Conservation (phyloP, 768 basidiomycete genomes). For the Calocera viscosa region DNA sequence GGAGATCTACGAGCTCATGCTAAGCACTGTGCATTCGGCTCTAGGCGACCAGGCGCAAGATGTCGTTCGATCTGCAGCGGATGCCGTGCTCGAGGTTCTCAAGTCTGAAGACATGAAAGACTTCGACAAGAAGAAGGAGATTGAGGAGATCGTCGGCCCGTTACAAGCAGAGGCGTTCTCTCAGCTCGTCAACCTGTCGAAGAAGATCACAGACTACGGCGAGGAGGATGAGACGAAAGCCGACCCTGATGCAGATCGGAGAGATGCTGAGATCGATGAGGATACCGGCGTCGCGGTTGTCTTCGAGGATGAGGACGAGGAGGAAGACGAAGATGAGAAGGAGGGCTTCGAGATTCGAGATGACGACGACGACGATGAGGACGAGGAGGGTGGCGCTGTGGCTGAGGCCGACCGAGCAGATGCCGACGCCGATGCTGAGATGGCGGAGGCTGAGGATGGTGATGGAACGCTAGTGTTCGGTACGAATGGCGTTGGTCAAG, state of each 20-base stretch:
- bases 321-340: slow-evolving; percentile 70
- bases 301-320: slow-evolving; percentile 94
- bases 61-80: slow-evolving; percentile 90
- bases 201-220: slow-evolving; percentile 93
- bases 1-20: slow-evolving; percentile 85
- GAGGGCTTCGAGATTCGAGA: slow-evolving; percentile 78
- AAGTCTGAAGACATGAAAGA: slow-evolving; percentile 86
- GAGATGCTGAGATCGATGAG: slow-evolving; percentile 85
- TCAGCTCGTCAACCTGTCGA: slow-evolving; percentile 69
- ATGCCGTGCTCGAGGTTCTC: slow-evolving; percentile 72
- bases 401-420: slow-evolving; percentile 27
- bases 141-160: slow-evolving; percentile 58
- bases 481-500: neutral
- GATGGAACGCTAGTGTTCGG: slow-evolving; percentile 72
- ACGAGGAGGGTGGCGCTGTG: slow-evolving; percentile 29
- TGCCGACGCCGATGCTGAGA: slow-evolving; percentile 32
- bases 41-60: slow-evolving; percentile 95
- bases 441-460: slow-evolving; percentile 32
- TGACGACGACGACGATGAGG: slow-evolving; percentile 46
- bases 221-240: slow-evolving; percentile 69
- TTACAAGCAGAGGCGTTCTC: slow-evolving; percentile 64
- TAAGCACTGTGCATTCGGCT: slow-evolving; percentile 64
- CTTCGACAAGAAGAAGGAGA: slow-evolving; percentile 93
- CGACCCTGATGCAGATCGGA: slow-evolving; percentile 67
- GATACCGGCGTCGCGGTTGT: slow-evolving; percentile 96